Percentiles rank a stretch among this genome's conserved stretches.
phyloP scores from a whole-genome alignment of 257 asterid genomes.

The Plantago ovata region DNA sequence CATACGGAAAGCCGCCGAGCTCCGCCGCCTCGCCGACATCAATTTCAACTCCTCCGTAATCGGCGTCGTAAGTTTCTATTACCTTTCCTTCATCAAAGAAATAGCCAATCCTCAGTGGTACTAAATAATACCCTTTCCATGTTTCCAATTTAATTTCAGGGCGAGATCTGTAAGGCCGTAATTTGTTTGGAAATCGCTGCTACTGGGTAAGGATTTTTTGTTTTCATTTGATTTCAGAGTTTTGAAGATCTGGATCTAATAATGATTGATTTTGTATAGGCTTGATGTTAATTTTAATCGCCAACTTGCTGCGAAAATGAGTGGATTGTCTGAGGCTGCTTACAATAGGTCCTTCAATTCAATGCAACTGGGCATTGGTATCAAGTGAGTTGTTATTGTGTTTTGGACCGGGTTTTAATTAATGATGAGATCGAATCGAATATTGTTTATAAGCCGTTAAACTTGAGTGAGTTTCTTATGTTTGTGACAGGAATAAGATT shows the following conservation, averaged over 20 bases:
- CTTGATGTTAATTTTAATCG: conserved; percentile 78
- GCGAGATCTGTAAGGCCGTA: conserved; percentile 95
- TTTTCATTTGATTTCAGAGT: neutral
- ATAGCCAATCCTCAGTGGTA: too few species aligned
- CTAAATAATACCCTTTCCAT: too few species aligned
- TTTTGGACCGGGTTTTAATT: neutral
- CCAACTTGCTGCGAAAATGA: conserved; percentile 59
- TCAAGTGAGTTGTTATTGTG: conserved; percentile 48
- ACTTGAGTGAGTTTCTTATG: conserved; percentile 29
- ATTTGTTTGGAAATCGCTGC: conserved; percentile 91
- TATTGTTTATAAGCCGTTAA: too few species aligned
- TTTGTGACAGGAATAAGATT: neutral
- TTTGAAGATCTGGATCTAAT: neutral
- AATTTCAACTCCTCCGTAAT: conserved; percentile 83
- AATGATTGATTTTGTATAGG: conserved; percentile 28
- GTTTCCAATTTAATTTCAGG: conserved; percentile 36
- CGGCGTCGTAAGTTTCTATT: conserved; percentile 58
- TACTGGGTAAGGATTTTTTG: conserved; percentile 38
- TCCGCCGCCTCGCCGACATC: conserved; percentile 88
- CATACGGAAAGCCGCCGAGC: conserved; percentile 82
- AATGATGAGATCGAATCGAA: neutral
- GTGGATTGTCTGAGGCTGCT: conserved; percentile 92
- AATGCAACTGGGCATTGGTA: conserved; percentile 90
- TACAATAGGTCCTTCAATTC: conserved; percentile 80
- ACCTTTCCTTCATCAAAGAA: neutral